Base-by-base conservation (phyloP, 78 protist genomes). In the Acrasis kona region DNA sequence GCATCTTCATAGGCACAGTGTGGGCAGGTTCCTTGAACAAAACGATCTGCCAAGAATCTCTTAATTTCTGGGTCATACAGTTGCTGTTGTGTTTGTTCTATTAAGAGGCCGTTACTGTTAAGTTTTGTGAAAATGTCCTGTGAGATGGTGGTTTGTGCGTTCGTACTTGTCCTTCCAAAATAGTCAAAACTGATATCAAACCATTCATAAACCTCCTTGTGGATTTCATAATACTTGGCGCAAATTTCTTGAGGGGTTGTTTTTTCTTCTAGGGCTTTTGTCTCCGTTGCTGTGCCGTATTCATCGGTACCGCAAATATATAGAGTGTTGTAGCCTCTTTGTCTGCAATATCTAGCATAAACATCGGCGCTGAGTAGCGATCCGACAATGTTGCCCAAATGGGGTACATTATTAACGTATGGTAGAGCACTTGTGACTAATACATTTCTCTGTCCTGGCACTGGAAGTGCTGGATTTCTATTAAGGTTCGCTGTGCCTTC, bases 1-100 rank as follows among this genome's bases (percentile, higher is more conserved):
- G 96, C 92, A 37, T 89, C 92, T 5, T 70, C 84, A 61, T 71
- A 70, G 27, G 61, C 76, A 50, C 94, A 90, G 6, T 71, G 65
- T 40, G 95, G 95, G 74, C 96, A 91, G 0, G 65, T 79, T 58
- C 96, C 96, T 34, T 87, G 88, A 8, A 89, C 92, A 64, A 69
- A 89, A 37, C 96, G 74, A 35, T 92, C 96, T 12, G 96, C 93
- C 8, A 92, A 78, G 65, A 84, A 92, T 79, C 74, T 81, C 12
- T 40, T 40, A 65, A 84, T 80, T 7, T 5, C 65, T 29, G 41
- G 81, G 65, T 84, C 80, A 70, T 36, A 88, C 3, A 82, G 78
- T 81, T 88, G 92, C 50, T 80, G 74, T 34, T 76, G 35, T 7
- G 67, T 32, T 58, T 79, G 69, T 42, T 61, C 38, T 8, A 31